phyloP scores from a whole-genome alignment of 2,329 filamentous ascomycete species.

The Hirsutella rhossiliensis region DNA sequence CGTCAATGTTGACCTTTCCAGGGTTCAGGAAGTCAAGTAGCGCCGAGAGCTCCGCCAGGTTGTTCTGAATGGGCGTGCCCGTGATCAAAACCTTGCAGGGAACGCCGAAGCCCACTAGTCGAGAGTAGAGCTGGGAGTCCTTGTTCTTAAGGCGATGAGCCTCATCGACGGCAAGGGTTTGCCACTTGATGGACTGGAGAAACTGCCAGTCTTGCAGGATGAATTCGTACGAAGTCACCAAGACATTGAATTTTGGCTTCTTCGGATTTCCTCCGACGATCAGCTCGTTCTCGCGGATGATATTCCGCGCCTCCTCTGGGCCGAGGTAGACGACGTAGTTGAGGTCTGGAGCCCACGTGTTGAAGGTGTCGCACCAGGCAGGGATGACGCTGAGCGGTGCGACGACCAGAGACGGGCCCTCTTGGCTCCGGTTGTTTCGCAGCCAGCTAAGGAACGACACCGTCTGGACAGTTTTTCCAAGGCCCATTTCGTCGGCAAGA shows the following conservation, averaged over 20 bases:
- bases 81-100: constrained; percentile 89
- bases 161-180: constrained; percentile 92
- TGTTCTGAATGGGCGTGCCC: constrained; percentile 95
- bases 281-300: constrained; percentile 84
- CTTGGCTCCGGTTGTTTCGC: constrained; percentile 75
- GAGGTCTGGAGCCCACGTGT: constrained; percentile 86
- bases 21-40: constrained; percentile 95
- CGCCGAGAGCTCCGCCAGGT: constrained; percentile 80
- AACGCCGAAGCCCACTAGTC: constrained; percentile 73
- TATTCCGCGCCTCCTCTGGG: constrained; percentile 71
- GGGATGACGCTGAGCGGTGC: constrained; percentile 95
- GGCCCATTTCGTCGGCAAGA: constrained; percentile 94
- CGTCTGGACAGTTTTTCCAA: constrained; percentile 96
- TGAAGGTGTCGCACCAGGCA: constrained; percentile 96
- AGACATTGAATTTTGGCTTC: constrained; percentile 92
- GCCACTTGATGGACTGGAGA: constrained; percentile 87
- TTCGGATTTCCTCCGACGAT: constrained; percentile 75
- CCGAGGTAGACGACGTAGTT: constrained; percentile 98
- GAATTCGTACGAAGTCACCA: constrained; percentile 96
- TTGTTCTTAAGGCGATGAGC: constrained; percentile 94
- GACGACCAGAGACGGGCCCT: constrained; percentile 94
- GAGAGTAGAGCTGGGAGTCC: constrained; percentile 84
- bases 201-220: constrained; percentile 79
- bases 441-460: constrained; percentile 97
- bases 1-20: constrained; percentile 83